These are phyloP conservation scores for Pyrus pyrifolia DNA, from an alignment of 306 rosid genomes.

Conservation along the genomic window DNA sequence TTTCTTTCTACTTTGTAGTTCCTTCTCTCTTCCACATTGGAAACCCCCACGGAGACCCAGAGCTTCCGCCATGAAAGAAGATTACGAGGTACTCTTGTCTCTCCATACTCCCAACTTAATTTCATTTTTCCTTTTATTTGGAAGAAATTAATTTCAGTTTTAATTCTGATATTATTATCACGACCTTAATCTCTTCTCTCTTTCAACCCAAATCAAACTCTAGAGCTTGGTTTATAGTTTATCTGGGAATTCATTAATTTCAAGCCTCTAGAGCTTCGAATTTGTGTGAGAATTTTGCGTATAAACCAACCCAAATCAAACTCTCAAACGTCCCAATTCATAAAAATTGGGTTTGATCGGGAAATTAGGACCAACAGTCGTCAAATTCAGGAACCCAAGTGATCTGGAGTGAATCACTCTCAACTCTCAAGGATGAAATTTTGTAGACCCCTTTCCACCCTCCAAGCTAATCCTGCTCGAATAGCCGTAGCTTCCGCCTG, in stretches of 20 bases:
- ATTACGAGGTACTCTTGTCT: slow-evolving; percentile 41
- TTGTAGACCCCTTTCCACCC: too few species aligned
- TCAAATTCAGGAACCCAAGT: too few species aligned
- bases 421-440: too few species aligned
- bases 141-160: not conserved
- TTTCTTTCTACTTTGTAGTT: not conserved
- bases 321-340: not conserved
- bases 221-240: too few species aligned
- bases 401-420: too few species aligned
- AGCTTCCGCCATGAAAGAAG: slow-evolving; percentile 42
- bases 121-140: too few species aligned
- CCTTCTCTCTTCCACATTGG: not conserved
- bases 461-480: too few species aligned
- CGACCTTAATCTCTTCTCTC: not conserved
- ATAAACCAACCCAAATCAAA: not conserved
- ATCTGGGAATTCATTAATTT: too few species aligned
- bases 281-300: not conserved
- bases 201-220: too few species aligned
- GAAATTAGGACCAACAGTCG: too few species aligned
- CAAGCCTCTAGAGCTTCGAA: too few species aligned
- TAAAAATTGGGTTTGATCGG: not conserved
- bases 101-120: not conserved
- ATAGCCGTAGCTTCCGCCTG: too few species aligned
- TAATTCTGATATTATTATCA: not conserved
- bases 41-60: not conserved